Evolutionary conservation across 192 early-diverging fungal species (phyloP).

Genomic region (Ambispora gerdemannii): DNA sequence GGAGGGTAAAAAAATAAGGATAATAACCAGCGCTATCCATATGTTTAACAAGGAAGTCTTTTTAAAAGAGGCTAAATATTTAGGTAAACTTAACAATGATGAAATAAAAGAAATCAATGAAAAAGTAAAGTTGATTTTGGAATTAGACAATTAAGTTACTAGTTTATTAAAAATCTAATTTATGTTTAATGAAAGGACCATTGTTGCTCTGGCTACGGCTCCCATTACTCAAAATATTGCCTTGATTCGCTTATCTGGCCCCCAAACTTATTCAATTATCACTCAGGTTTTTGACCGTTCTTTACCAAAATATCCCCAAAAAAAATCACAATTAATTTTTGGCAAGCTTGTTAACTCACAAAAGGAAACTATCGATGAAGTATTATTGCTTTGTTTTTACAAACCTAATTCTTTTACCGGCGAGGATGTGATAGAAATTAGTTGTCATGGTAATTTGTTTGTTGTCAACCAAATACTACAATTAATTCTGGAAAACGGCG

Average conservation of each 20-base stretch:
- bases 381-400: constrained; percentile 5
- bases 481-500: constrained; percentile 7
- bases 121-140: background rate
- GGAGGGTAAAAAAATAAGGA: background rate
- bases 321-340: constrained; percentile 1
- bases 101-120: no score
- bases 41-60: background rate
- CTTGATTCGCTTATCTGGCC: constrained; percentile 1
- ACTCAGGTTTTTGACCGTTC: background rate
- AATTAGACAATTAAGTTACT: background rate
- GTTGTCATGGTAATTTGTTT: constrained; percentile 7
- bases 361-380: constrained; percentile 11
- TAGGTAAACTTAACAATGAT: background rate
- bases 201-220: background rate
- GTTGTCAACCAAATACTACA: constrained; percentile 13
- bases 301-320: background rate
- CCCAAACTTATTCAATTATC: constrained; percentile 11
- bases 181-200: background rate
- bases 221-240: constrained; percentile 17
- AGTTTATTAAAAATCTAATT: no score
- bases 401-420: constrained; percentile 2
- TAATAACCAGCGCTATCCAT: background rate
- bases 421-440: constrained; percentile 1
- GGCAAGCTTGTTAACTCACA: background rate
- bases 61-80: background rate